These are phyloP conservation scores for Sclerotinia borealis DNA, from an alignment of 2,329 filamentous ascomycete species.

Conservation along the genomic window DNA sequence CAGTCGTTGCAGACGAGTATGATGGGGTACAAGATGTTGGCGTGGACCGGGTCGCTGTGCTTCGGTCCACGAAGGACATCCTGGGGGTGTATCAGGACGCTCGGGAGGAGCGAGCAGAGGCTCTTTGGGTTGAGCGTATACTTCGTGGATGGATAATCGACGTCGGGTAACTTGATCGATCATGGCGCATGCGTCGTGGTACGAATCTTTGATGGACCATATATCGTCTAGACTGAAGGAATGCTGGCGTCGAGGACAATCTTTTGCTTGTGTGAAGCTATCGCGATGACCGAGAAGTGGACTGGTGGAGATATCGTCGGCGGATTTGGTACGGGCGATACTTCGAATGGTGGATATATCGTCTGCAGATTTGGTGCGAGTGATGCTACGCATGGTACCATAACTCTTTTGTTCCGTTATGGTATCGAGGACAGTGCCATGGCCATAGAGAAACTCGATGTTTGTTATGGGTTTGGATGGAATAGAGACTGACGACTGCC, in stretches of 20 bases:
- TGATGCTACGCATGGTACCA: conserved; percentile 31
- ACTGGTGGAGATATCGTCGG: conserved; percentile 24
- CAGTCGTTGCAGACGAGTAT: conserved; percentile 22
- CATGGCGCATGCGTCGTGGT: conserved; percentile 27
- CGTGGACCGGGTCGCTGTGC: conserved; percentile 21
- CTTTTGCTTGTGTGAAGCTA: conserved; percentile 26
- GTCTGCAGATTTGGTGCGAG: conserved; percentile 26
- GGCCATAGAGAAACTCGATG: conserved; percentile 35
- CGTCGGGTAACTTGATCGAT: conserved; percentile 21
- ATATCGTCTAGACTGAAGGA: conserved; percentile 36
- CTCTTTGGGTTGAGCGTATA: conserved; percentile 30
- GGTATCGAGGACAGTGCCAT: conserved; percentile 36
- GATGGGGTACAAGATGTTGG: neutral
- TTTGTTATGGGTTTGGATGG: neutral
- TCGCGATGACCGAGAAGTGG: conserved; percentile 28
- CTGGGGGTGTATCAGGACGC: conserved; percentile 29
- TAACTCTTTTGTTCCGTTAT: conserved; percentile 39
- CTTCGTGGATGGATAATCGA: conserved; percentile 22
- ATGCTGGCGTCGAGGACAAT: conserved; percentile 27
- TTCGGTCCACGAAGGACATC: conserved; percentile 33
- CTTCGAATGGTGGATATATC: conserved; percentile 14
- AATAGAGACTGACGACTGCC: conserved; percentile 4
- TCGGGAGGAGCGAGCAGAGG: conserved; percentile 28
- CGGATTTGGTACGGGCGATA: conserved; percentile 22
- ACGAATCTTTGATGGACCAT: conserved; percentile 28